These are phyloP conservation scores for Astrothelium subdiscretum DNA, from an alignment of 495 filamentous ascomycete genomes.

Conservation along the genomic window DNA sequence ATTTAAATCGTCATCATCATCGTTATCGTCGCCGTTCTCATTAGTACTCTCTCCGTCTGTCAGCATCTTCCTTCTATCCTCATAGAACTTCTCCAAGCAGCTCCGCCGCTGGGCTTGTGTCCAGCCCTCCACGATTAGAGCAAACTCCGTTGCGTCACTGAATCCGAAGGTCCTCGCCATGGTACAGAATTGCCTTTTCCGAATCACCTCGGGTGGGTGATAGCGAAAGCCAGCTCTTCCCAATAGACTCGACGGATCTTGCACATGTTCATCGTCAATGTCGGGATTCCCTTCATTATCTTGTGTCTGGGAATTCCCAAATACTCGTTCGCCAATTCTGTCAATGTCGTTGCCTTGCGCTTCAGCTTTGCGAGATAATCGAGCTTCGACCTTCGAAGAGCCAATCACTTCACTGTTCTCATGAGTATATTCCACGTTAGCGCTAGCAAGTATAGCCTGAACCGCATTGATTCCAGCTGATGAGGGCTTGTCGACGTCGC, in stretches of 20 bases:
- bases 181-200: slow-evolving; percentile 74
- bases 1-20: background rate
- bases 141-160: slow-evolving; percentile 69
- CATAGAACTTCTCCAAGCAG: slow-evolving; percentile 75
- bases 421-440: slow-evolving; percentile 91
- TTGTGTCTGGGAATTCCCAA: slow-evolving; percentile 14
- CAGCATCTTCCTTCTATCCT: slow-evolving; percentile 31
- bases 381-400: slow-evolving; percentile 70
- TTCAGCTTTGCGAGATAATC: slow-evolving; percentile 63
- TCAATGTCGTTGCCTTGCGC: slow-evolving; percentile 45
- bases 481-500: slow-evolving; percentile 16
- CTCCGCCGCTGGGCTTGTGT: slow-evolving; percentile 73
- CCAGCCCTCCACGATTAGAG: slow-evolving; percentile 85
- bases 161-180: slow-evolving; percentile 80
- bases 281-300: slow-evolving; percentile 7
- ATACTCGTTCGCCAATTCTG: slow-evolving; percentile 7
- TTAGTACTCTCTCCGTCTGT: background rate
- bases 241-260: slow-evolving; percentile 24
- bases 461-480: slow-evolving; percentile 31
- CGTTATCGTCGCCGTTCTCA: background rate
- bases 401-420: slow-evolving; percentile 95
- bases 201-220: slow-evolving; percentile 63
- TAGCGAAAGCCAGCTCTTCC: slow-evolving; percentile 44
- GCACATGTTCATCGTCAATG: slow-evolving; percentile 7
- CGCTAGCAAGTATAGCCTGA: slow-evolving; percentile 76